Percentiles rank a stretch among this genome's conserved stretches.
phyloP scores from a whole-genome alignment of 768 basidiomycete species.

The Suillus paluster region DNA sequence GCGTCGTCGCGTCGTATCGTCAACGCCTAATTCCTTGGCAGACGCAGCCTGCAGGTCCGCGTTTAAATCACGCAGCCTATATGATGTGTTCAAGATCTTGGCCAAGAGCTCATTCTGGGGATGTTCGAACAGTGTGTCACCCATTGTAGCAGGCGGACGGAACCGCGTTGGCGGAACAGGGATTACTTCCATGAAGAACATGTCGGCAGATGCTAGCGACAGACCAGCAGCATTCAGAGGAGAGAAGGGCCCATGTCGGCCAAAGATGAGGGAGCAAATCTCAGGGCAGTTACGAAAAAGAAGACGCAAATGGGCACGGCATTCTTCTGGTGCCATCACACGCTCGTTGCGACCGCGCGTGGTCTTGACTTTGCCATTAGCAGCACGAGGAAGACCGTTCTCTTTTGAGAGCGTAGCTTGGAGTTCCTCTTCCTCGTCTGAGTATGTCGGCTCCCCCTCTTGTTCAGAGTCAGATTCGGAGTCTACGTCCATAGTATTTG shows the following conservation, averaged over 20 bases:
- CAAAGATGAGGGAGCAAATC: slow-evolving; percentile 89
- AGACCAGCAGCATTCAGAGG: slow-evolving; percentile 61
- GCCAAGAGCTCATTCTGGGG: slow-evolving; percentile 92
- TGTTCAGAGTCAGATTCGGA: slow-evolving; percentile 55
- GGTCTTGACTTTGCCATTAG: slow-evolving; percentile 78
- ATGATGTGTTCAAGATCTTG: slow-evolving; percentile 79
- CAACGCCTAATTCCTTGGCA: slow-evolving; percentile 56
- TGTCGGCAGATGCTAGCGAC: slow-evolving; percentile 81
- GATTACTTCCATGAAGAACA: slow-evolving; percentile 96
- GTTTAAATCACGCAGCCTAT: slow-evolving; percentile 79
- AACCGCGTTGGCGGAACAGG: slow-evolving; percentile 95
- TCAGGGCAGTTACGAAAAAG: slow-evolving; percentile 82
- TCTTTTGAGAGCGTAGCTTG: slow-evolving; percentile 26
- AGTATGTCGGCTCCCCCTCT: slow-evolving; percentile 49
- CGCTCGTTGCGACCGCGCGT: slow-evolving; percentile 86
- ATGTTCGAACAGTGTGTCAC: slow-evolving; percentile 93
- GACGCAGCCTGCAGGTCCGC: slow-evolving; percentile 63
- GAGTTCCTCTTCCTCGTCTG: slow-evolving; percentile 51
- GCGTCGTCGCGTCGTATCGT: slow-evolving; percentile 55
- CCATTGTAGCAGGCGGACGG: slow-evolving; percentile 91
- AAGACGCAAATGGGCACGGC: slow-evolving; percentile 88
- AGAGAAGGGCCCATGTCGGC: slow-evolving; percentile 88
- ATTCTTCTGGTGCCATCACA: slow-evolving; percentile 89
- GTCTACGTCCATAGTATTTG: slow-evolving; percentile 46
- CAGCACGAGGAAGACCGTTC: slow-evolving; percentile 62